Evolutionary conservation across 345 rosid species (phyloP).

Genomic region (Arabidopsis suecica): DNA sequence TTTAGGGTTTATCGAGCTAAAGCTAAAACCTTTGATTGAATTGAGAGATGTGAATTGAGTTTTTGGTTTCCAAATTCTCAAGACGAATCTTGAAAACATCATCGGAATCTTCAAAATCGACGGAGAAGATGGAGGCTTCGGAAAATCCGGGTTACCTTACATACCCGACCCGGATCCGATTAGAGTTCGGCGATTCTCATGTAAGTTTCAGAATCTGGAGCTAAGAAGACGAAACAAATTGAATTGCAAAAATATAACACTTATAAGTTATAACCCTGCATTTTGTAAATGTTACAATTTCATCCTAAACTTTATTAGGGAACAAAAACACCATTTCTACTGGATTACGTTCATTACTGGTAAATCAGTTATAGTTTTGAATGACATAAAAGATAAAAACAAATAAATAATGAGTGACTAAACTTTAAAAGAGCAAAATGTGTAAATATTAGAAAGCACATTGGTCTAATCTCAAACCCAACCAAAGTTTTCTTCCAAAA

Average conservation of each 20-base stretch:
- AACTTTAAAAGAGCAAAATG: background rate
- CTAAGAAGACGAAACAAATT: background rate
- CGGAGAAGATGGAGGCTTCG: background rate
- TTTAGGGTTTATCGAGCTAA: slow-evolving; percentile 41
- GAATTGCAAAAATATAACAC: background rate
- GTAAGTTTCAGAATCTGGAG: background rate
- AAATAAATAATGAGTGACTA: no score
- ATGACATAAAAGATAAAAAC: no score
- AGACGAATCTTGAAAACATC: slow-evolving; percentile 20
- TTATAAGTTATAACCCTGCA: background rate
- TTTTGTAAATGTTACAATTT: background rate
- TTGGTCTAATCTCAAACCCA: slow-evolving; percentile 14
- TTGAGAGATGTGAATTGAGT: slow-evolving; percentile 33
- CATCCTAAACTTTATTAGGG: background rate
- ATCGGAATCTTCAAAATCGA: slow-evolving; percentile 9
- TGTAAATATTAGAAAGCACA: slow-evolving; percentile 1
- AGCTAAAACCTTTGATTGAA: slow-evolving; percentile 38
- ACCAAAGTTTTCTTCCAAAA: slow-evolving; percentile 19
- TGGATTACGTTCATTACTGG: no score
- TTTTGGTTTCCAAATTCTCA: slow-evolving; percentile 19
- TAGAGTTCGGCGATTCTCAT: slow-evolving; percentile 1
- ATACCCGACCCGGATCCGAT: slow-evolving; percentile 14
- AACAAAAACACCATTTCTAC: no score
- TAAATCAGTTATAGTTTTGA: no score
- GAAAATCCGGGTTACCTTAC: background rate